These are phyloP conservation scores for Cryptosporidium meleagridis DNA, from an alignment of 169 alveolate species.

Conservation along the genomic window DNA sequence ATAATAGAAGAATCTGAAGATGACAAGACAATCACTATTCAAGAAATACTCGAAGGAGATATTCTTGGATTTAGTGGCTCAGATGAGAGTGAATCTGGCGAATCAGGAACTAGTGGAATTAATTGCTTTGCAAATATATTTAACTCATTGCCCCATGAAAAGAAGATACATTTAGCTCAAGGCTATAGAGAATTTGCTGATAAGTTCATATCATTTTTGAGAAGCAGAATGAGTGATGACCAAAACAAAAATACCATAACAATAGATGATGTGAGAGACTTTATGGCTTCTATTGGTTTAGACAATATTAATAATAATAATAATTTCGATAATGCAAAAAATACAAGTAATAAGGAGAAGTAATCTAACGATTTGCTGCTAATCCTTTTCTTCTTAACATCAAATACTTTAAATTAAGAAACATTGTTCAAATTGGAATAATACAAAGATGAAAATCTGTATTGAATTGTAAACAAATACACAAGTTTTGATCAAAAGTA, in stretches of 20 bases:
- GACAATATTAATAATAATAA: not conserved
- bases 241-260: constrained; percentile 36
- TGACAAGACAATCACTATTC: constrained; percentile 22
- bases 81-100: constrained; percentile 44
- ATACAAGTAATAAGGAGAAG: not conserved
- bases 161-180: constrained; percentile 44
- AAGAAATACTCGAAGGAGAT: constrained; percentile 53
- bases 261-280: constrained; percentile 32
- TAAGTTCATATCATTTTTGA: constrained; percentile 31
- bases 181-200: constrained; percentile 72
- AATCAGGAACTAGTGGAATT: not conserved
- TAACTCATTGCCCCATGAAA: constrained; percentile 59
- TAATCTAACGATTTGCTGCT: too few relatives aligned
- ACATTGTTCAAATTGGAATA: not conserved
- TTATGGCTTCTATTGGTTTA: constrained; percentile 25
- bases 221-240: constrained; percentile 14
- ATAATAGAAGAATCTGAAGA: not conserved
- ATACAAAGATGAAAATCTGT: too few relatives aligned
- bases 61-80: constrained; percentile 32
- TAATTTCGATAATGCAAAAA: not conserved
- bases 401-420: too few relatives aligned
- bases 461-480: too few relatives aligned
- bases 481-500: too few relatives aligned
- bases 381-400: too few relatives aligned
- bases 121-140: not conserved